Conservation (phyloP, 2,329 filamentous ascomycete species). For the Aureobasidium sp. region DNA sequence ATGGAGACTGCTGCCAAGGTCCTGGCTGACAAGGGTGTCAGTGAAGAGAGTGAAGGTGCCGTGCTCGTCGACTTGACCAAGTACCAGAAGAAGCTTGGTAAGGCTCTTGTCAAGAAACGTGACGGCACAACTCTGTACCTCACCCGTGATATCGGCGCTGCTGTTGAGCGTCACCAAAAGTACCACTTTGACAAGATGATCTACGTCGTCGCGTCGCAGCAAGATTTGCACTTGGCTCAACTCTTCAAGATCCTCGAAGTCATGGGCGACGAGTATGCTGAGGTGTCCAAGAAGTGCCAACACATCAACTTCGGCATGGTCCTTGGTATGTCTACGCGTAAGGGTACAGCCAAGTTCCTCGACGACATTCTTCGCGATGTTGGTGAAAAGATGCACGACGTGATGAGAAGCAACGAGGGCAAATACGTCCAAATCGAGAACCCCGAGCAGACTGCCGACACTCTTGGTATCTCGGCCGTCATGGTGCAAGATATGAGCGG, state of each 20-base stretch:
- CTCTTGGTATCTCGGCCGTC: constrained; percentile 83
- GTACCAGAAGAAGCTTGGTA: constrained; percentile 61
- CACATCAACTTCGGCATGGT: constrained; percentile 64
- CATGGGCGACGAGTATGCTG: constrained; percentile 50
- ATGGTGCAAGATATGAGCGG: constrained; percentile 98
- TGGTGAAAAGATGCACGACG: constrained; percentile 92
- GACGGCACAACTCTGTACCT: constrained; percentile 63
- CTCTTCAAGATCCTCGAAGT: constrained; percentile 59
- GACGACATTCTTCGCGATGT: constrained; percentile 51
- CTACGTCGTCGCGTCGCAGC: constrained; percentile 58
- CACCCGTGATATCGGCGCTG: constrained; percentile 62
- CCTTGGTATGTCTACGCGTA: constrained; percentile 57
- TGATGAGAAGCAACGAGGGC: constrained; percentile 81
- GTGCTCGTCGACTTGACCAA: constrained; percentile 64
- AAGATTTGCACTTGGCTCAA: constrained; percentile 58
- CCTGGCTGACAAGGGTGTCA: constrained; percentile 54
- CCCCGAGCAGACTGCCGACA: constrained; percentile 75
- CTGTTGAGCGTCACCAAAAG: constrained; percentile 54
- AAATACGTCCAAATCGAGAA: constrained; percentile 90
- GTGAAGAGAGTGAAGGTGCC: constrained; percentile 59
- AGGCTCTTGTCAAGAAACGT: constrained; percentile 59
- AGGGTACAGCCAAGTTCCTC: constrained; percentile 46
- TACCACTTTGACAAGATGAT: constrained; percentile 63
- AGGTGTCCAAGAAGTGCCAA: constrained; percentile 52
- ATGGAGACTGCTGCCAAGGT: constrained; percentile 54